These are phyloP conservation scores for Boletus vermiculosoides DNA, from an alignment of 768 basidiomycete species.

Conservation along the genomic window DNA sequence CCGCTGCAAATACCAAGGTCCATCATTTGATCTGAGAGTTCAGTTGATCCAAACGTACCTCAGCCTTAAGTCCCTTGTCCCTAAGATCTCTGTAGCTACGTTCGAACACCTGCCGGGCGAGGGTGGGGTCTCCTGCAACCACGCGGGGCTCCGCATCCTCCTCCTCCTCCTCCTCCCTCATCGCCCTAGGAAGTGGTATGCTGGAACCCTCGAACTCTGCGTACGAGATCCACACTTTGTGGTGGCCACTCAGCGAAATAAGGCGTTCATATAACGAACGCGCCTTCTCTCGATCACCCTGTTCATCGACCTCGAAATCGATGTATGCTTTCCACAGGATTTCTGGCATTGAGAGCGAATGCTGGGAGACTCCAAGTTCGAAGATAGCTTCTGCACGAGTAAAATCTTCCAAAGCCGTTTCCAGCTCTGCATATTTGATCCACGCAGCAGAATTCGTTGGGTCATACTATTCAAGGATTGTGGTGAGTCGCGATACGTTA, in stretches of 20 bases:
- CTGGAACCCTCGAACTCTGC: conserved; percentile 87
- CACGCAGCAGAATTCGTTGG: conserved; percentile 89
- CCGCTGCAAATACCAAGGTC: conserved; percentile 49
- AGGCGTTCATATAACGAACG: conserved; percentile 89
- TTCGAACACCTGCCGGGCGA: conserved; percentile 80
- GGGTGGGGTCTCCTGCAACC: conserved; percentile 65
- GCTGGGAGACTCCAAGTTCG: conserved; percentile 84
- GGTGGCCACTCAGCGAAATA: conserved; percentile 81
- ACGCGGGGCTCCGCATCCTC: conserved; percentile 51
- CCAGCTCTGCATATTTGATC: conserved; percentile 95
- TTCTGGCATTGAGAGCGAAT: conserved; percentile 91
- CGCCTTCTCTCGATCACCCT: conserved; percentile 80
- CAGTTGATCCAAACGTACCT: conserved; percentile 50
- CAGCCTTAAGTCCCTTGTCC: conserved; percentile 76
- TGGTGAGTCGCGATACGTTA: neutral
- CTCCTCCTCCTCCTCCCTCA: conserved; percentile 69
- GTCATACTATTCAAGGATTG: conserved; percentile 56
- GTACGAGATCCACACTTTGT: conserved; percentile 97
- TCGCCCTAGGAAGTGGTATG: conserved; percentile 60
- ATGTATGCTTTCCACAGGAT: conserved; percentile 93
- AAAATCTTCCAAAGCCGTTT: conserved; percentile 83
- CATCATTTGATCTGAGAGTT: conserved; percentile 1
- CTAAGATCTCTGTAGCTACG: conserved; percentile 87
- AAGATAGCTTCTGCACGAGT: conserved; percentile 90
- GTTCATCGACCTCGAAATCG: conserved; percentile 92